phyloP scores from a whole-genome alignment of 83 land plant genomes.

The Isoetes engelmannii region DNA sequence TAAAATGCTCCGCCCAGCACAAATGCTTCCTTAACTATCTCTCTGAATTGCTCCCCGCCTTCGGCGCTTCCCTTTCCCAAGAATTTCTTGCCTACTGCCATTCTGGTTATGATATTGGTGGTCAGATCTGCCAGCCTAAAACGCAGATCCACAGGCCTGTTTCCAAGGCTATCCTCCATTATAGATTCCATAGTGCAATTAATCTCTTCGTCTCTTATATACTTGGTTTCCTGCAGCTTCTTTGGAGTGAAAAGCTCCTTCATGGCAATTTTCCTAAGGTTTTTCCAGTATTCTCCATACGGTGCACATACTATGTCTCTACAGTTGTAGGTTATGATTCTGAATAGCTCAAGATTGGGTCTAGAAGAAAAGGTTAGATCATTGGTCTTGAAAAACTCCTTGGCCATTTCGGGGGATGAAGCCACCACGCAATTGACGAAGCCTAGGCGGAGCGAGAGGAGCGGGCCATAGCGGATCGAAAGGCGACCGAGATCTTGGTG shows the following conservation, averaged over 20 bases:
- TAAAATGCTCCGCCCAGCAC: conserved; percentile 11
- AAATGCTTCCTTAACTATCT: neutral
- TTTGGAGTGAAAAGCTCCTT: conserved; percentile 18
- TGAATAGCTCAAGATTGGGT: neutral
- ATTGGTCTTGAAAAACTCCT: conserved; percentile 23
- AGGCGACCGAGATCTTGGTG: conserved; percentile 17
- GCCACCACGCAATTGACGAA: conserved; percentile 20
- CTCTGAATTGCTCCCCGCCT: conserved; percentile 7
- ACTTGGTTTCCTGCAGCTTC: conserved; percentile 13
- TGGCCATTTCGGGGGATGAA: conserved; percentile 27
- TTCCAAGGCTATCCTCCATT: too few relatives aligned
- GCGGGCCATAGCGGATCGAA: conserved; percentile 20
- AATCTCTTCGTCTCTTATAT: neutral
- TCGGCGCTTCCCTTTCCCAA: conserved; percentile 2
- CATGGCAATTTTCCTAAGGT: conserved; percentile 11
- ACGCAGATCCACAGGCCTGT: too few relatives aligned
- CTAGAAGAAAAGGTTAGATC: conserved; percentile 21
- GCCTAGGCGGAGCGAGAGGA: conserved; percentile 24
- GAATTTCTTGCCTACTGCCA: conserved; percentile 13
- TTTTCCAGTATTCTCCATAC: conserved; percentile 17
- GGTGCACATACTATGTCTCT: conserved; percentile 1
- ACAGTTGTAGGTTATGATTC: neutral
- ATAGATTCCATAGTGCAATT: conserved; percentile 8
- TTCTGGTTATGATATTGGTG: conserved; percentile 14
- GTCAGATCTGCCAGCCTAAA: too few relatives aligned